Base-by-base conservation (phyloP, 495 filamentous ascomycete genomes). In the Aspergillus cavernicola region DNA sequence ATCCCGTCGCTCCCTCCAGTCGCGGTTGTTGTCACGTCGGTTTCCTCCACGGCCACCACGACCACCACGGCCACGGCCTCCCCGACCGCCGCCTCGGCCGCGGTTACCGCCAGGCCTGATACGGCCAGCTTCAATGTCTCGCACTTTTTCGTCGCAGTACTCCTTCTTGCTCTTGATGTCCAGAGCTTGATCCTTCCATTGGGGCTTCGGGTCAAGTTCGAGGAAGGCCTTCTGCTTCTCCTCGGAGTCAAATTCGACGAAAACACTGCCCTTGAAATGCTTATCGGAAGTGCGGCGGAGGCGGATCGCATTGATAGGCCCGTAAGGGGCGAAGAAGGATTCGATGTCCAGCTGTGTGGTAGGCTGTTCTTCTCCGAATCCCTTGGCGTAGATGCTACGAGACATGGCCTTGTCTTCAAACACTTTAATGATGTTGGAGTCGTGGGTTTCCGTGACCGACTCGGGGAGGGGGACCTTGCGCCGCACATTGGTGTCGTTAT, bases 331-430 rank as follows among this genome's bases (percentile, higher is more conserved):
- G 64, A 97, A 92, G 73, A 95, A 95, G n/a, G 80, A 80, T 68
- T 98, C 95, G 46, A 97, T 84, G 46, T 95, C 90, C 66, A 93
- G 85, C 69, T 97, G 95, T 20, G 90, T 92, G 50, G 78, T 85
- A 5, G 81, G 69, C 5, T 74, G 70, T 66, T 96, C 91, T 32
- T 85, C 80, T 6, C 89, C 90, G 68, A 96, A 96, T n/a, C 90
- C 90, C 73, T 97, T 97, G 54, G 73, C 85, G 65, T 90, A 90
- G 63, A 88, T 75, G 65, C 80, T 85, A 52, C 79, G 77, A 51
- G 66, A 61, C 76, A 83, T 78, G 44, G 79, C 70, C 60, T 76
- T 67, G 53, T 82, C 80, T 51, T 87, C 85, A 35, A 85, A 72
- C 19, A 78, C 69, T 65, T 77, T 78, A 52, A 72, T 56, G 26